Conservation (phyloP, 1,284 basidiomycete genomes). For the Inonotus hispidus region DNA sequence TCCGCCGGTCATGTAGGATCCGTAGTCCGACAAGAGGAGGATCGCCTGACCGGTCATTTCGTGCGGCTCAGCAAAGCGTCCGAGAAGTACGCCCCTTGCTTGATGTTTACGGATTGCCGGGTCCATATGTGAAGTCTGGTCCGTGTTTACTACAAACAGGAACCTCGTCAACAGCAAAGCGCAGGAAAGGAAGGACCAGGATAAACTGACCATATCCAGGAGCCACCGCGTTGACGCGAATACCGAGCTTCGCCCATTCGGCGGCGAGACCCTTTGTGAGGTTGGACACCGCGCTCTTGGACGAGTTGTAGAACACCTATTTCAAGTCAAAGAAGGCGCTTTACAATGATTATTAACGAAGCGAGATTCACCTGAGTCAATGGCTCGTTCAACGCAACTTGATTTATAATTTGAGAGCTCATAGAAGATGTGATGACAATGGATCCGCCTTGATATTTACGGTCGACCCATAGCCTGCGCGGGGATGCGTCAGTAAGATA, state of each 20-base stretch:
- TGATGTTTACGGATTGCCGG: conserved; percentile 31
- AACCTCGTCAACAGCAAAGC: not conserved
- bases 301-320: conserved; percentile 56
- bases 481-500: not conserved
- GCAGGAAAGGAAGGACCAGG: not conserved
- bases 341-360: not conserved
- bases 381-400: conserved; percentile 28
- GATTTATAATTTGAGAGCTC: conserved; percentile 46
- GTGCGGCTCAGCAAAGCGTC: conserved; percentile 40
- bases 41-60: conserved; percentile 41
- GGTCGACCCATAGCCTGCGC: conserved; percentile 26
- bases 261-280: conserved; percentile 53
- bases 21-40: conserved; percentile 37
- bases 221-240: conserved; percentile 56
- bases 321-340: not conserved
- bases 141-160: conserved; percentile 29
- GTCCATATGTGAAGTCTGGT: conserved; percentile 35
- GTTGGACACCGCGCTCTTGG: conserved; percentile 54
- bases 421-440: conserved; percentile 48
- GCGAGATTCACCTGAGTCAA: conserved; percentile 31
- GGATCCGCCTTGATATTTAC: conserved; percentile 25
- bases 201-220: conserved; percentile 48
- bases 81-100: conserved; percentile 32
- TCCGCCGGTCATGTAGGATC: conserved; percentile 40
- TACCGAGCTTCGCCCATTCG: conserved; percentile 49